Evolutionary conservation across 495 filamentous ascomycete species (phyloP).

Genomic region (Aspergillus sclerotioniger): DNA sequence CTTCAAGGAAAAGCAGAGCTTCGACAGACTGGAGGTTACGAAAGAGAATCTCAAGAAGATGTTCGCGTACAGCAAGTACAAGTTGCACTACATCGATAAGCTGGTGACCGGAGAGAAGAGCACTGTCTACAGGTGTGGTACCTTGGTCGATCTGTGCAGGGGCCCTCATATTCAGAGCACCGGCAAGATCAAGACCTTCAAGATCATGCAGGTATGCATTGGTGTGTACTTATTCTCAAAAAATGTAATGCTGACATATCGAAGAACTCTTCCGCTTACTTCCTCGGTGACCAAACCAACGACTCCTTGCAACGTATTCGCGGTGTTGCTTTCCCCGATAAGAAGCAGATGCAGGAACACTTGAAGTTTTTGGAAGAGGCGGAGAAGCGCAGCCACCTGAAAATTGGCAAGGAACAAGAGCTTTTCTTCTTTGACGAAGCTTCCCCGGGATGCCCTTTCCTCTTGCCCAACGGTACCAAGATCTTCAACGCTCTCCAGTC

Average conservation of each 20-base stretch:
- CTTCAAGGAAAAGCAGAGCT: slow-evolving; percentile 95
- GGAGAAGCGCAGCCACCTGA: slow-evolving; percentile 88
- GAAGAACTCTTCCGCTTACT: slow-evolving; percentile 95
- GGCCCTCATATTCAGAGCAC: slow-evolving; percentile 91
- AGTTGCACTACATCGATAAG: slow-evolving; percentile 92
- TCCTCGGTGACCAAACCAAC: slow-evolving; percentile 87
- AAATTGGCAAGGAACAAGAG: slow-evolving; percentile 90
- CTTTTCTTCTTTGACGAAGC: slow-evolving; percentile 94
- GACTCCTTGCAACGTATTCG: slow-evolving; percentile 95
- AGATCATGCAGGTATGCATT: slow-evolving; percentile 71
- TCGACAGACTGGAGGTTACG: slow-evolving; percentile 82
- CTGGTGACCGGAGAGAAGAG: slow-evolving; percentile 88
- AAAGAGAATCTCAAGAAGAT: slow-evolving; percentile 92
- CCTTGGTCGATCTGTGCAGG: slow-evolving; percentile 75
- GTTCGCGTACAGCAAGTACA: slow-evolving; percentile 95
- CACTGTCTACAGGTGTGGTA: slow-evolving; percentile 88
- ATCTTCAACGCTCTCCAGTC: slow-evolving; percentile 86
- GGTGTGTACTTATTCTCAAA: background rate
- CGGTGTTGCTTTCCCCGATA: slow-evolving; percentile 95
- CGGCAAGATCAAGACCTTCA: slow-evolving; percentile 85
- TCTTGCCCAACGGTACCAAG: slow-evolving; percentile 85
- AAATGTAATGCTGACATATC: slow-evolving; percentile 12
- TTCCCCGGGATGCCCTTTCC: slow-evolving; percentile 90
- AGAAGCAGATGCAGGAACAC: slow-evolving; percentile 86
- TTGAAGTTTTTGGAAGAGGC: slow-evolving; percentile 93